Conservation (phyloP, 164 flowering plant species). For the Sedum album region DNA sequence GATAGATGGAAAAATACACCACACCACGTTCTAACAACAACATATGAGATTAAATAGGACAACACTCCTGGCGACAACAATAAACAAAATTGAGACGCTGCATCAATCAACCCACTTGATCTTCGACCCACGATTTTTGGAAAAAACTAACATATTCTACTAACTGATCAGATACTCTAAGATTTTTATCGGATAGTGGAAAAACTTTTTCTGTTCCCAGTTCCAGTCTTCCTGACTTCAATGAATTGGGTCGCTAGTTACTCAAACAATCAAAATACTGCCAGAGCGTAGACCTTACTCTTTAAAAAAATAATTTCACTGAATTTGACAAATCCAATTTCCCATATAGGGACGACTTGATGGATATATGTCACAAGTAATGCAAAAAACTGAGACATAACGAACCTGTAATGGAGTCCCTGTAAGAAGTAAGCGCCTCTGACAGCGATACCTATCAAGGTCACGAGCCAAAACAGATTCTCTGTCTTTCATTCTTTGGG, state of each 20-base stretch:
- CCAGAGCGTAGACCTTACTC: background rate
- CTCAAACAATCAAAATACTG: background rate
- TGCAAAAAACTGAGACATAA: background rate
- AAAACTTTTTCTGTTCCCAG: background rate
- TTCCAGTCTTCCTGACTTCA: background rate
- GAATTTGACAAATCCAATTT: background rate
- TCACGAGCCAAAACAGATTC: slow-evolving; percentile 98
- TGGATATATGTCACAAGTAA: background rate
- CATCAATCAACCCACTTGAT: no score
- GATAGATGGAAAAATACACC: no score
- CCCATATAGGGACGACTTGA: background rate
- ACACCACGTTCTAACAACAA: no score
- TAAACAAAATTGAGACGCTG: background rate
- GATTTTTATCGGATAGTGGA: background rate
- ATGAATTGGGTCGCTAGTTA: background rate
- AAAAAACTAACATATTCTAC: no score
- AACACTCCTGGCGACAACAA: no score
- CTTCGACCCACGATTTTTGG: background rate
- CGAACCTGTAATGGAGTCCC: slow-evolving; percentile 97
- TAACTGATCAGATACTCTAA: background rate
- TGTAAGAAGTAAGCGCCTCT: slow-evolving; percentile 88
- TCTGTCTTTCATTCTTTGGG: slow-evolving; percentile 98
- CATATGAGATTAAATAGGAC: no score
- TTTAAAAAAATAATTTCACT: background rate
- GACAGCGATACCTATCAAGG: slow-evolving; percentile 95